phyloP scores from a whole-genome alignment of 441 rosid species.

The Brassica hybrid region DNA sequence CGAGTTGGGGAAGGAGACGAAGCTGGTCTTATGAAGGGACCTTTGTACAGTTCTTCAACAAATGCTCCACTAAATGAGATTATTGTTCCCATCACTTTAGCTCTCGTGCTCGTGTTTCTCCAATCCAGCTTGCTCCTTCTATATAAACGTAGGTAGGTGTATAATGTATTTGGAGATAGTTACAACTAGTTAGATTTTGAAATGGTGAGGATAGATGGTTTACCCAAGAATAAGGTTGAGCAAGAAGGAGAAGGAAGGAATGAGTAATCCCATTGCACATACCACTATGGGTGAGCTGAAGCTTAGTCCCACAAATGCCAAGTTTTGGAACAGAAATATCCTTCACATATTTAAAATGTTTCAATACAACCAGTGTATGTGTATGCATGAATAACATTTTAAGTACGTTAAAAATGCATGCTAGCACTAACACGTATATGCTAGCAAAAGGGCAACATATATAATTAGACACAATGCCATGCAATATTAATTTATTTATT shows the following conservation, averaged over 20 bases:
- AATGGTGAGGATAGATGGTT: slow-evolving; percentile 1
- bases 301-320: slow-evolving; percentile 67
- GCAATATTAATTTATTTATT: no score
- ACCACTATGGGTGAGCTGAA: slow-evolving; percentile 82
- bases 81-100: slow-evolving; percentile 57
- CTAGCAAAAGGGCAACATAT: not conserved
- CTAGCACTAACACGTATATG: slow-evolving; percentile 10
- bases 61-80: slow-evolving; percentile 60
- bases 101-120: slow-evolving; percentile 54
- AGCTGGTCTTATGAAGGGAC: slow-evolving; percentile 58
- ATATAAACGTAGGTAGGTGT: not conserved
- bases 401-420: slow-evolving; percentile 22
- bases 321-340: slow-evolving; percentile 66
- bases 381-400: slow-evolving; percentile 19
- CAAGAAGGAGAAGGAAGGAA: slow-evolving; percentile 70
- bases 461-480: no score
- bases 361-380: slow-evolving; percentile 15
- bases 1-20: slow-evolving; percentile 44
- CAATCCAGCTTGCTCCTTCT: slow-evolving; percentile 58
- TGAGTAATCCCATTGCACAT: slow-evolving; percentile 76
- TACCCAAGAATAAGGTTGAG: slow-evolving; percentile 63
- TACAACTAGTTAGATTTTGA: not conserved
- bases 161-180: not conserved
- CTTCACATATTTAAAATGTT: slow-evolving; percentile 43
- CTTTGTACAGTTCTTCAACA: slow-evolving; percentile 56